Percentiles rank a stretch among this genome's conserved stretches.
Conservation (phyloP, 306 rosid genomes). For the Biancaea sappan region DNA sequence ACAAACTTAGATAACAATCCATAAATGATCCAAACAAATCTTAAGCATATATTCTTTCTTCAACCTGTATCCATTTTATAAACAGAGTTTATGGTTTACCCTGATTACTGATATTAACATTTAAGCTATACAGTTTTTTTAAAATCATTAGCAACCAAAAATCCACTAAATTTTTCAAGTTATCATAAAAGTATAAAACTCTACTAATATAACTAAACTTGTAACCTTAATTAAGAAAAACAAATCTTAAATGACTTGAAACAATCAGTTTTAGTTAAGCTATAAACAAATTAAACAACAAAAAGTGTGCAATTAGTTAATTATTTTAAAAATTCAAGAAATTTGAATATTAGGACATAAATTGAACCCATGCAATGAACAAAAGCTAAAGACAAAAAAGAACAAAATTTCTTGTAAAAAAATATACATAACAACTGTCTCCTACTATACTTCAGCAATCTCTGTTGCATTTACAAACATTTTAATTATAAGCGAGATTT, state of each 20-base stretch:
- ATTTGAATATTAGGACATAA: not conserved
- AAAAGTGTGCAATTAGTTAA: not conserved
- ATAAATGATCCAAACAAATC: not conserved
- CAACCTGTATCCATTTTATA: not conserved
- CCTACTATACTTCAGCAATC: not conserved
- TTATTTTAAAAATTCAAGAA: not conserved
- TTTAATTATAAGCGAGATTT: not conserved
- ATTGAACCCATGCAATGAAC: not conserved
- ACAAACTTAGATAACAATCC: not conserved
- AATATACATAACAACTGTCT: slow-evolving; percentile 7
- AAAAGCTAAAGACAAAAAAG: not conserved
- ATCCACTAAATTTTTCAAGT: too few species aligned
- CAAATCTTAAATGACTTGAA: too few species aligned
- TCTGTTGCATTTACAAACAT: slow-evolving; percentile 6
- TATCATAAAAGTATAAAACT: too few species aligned
- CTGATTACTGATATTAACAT: not conserved
- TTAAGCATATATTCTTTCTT: not conserved
- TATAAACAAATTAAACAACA: too few species aligned
- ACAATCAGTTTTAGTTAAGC: too few species aligned
- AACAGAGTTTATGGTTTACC: not conserved
- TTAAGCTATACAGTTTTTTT: too few species aligned
- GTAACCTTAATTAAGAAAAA: too few species aligned
- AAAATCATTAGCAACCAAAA: too few species aligned
- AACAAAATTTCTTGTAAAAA: not conserved
- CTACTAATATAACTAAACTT: too few species aligned